Evolutionary conservation across 176 grass and related monocot genomes (phyloP).

Genomic region (Carex littledalei): DNA sequence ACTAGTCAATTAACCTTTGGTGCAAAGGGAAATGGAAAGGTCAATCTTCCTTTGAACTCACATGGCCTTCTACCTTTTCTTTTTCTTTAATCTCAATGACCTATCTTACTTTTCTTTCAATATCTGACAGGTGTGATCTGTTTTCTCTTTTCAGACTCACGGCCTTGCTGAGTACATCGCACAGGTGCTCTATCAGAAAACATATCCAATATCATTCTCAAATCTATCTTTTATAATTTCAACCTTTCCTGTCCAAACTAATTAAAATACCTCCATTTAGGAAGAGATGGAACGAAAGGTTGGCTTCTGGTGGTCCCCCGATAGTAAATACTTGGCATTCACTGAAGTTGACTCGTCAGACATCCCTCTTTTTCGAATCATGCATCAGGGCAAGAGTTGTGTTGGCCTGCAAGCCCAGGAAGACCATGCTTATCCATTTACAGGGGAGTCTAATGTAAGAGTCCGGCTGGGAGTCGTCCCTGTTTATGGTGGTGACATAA

Average conservation of each 20-base stretch:
- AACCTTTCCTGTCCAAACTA: slow-evolving; percentile 18
- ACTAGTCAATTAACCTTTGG: slow-evolving; percentile 71
- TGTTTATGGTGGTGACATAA: slow-evolving; percentile 60
- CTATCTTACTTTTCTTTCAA: slow-evolving; percentile 26
- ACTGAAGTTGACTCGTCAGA: slow-evolving; percentile 88
- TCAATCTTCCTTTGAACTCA: slow-evolving; percentile 24
- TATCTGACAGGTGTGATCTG: slow-evolving; percentile 55
- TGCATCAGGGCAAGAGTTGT: slow-evolving; percentile 93
- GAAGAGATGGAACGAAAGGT: slow-evolving; percentile 99
- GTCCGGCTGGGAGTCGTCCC: slow-evolving; percentile 78
- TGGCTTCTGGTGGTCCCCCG: slow-evolving; percentile 99
- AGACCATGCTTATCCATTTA: slow-evolving; percentile 97
- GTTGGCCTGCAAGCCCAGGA: slow-evolving; percentile 82
- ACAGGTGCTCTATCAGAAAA: slow-evolving; percentile 45
- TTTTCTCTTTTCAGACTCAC: slow-evolving; percentile 80
- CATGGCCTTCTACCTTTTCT: not conserved
- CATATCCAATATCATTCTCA: slow-evolving; percentile 17
- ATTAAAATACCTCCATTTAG: slow-evolving; percentile 37
- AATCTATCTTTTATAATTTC: slow-evolving; percentile 31
- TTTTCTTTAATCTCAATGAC: slow-evolving; percentile 3
- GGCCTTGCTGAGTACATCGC: slow-evolving; percentile 97
- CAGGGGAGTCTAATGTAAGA: slow-evolving; percentile 87
- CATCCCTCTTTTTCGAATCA: slow-evolving; percentile 95
- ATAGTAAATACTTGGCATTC: slow-evolving; percentile 84
- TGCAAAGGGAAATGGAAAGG: slow-evolving; percentile 79